These are phyloP conservation scores for Amoeboaphelidium protococcarum DNA, from an alignment of 371 early-diverging fungal genomes.

Conservation along the genomic window DNA sequence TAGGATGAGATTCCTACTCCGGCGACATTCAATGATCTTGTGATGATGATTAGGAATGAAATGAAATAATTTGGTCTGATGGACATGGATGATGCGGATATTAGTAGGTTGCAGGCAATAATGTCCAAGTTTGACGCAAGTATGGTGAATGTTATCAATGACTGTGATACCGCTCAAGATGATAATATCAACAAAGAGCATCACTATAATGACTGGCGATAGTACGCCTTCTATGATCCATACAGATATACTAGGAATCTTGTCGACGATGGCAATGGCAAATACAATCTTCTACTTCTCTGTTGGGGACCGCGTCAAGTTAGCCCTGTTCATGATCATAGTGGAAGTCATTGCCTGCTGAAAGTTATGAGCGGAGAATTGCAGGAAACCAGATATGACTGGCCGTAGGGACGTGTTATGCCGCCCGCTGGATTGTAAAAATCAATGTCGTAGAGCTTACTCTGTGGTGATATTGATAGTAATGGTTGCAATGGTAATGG, in stretches of 20 bases:
- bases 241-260: conserved; percentile 37
- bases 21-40: too few relatives aligned
- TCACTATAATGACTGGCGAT: conserved; percentile 37
- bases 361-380: conserved; percentile 64
- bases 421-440: not conserved
- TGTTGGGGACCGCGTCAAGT: conserved; percentile 55
- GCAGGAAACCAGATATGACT: conserved; percentile 45
- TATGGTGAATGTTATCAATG: too few relatives aligned
- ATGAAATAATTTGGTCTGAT: too few relatives aligned
- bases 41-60: too few relatives aligned
- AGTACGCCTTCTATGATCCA: conserved; percentile 50
- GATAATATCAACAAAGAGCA: too few relatives aligned
- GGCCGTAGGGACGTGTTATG: conserved; percentile 21
- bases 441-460: not conserved
- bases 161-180: too few relatives aligned
- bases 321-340: conserved; percentile 78
- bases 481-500: not conserved
- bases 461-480: conserved; percentile 1
- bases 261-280: conserved; percentile 72
- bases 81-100: too few relatives aligned
- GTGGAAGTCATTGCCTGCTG: conserved; percentile 79
- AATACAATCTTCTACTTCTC: conserved; percentile 69
- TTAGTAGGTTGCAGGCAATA: too few relatives aligned
- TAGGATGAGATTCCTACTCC: too few relatives aligned
- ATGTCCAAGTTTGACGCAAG: too few relatives aligned